A percentile compares a stretch with the other conserved stretches of the same genome.
These are phyloP conservation scores for Chlorella ohadii DNA, from an alignment of 139 green algal genomes.

Conservation along the genomic window DNA sequence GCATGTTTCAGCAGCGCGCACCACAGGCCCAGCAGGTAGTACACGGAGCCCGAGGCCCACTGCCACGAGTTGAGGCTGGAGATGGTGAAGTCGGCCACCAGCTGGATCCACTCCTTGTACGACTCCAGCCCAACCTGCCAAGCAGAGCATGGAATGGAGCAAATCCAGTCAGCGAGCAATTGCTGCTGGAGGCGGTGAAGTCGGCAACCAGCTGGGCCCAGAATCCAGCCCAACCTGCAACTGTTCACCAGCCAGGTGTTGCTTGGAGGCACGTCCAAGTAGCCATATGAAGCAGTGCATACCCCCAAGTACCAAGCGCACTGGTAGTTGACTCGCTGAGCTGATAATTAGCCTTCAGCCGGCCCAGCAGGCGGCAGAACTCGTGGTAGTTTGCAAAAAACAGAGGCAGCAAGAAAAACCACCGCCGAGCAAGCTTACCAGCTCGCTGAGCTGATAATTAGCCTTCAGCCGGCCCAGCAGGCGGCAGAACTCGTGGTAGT, in stretches of 20 bases:
- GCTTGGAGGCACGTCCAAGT: too few relatives aligned
- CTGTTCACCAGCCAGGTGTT: too few relatives aligned
- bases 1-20: not conserved
- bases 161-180: too few relatives aligned
- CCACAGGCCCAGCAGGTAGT: constrained; percentile 96
- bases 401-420: too few relatives aligned
- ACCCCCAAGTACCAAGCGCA: too few relatives aligned
- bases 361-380: constrained; percentile 93
- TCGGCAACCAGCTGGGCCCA: constrained; percentile 95
- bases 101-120: constrained; percentile 95
- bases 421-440: constrained; percentile 56
- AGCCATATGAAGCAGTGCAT: too few relatives aligned
- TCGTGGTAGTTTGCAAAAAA: constrained; percentile 98
- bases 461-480: constrained; percentile 96
- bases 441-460: constrained; percentile 96
- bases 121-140: constrained; percentile 83
- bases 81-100: constrained; percentile 94
- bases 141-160: too few relatives aligned
- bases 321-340: constrained; percentile 83
- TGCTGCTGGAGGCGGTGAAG: constrained; percentile 88
- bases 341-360: constrained; percentile 99
- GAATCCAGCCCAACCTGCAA: not conserved
- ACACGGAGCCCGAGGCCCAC: constrained; percentile 82
- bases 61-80: constrained; percentile 83
- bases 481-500: constrained; percentile 98